Evolutionary conservation across 352 stramenopile genomes (phyloP).

Genomic region (Thraustochytrium sp.): DNA sequence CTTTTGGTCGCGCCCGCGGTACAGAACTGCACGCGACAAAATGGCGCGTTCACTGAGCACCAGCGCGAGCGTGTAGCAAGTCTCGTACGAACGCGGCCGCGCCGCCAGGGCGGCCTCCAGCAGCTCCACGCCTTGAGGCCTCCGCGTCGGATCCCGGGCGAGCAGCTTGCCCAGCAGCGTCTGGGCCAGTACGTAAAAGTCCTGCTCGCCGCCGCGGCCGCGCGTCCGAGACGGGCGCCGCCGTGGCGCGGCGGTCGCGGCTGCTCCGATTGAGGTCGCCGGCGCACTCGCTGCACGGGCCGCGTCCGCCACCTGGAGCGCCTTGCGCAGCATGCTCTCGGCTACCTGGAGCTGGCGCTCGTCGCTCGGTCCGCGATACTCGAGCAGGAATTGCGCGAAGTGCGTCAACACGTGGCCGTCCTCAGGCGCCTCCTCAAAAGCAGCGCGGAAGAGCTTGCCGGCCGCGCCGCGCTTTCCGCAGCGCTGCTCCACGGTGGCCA

Average conservation of each 20-base stretch:
- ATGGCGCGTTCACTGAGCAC: neutral
- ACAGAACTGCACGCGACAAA: neutral
- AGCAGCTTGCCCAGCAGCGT: neutral
- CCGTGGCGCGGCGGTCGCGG: neutral
- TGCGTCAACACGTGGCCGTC: slow-evolving; percentile 5
- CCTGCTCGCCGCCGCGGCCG: neutral
- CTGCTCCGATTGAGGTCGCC: neutral
- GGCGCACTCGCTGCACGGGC: neutral
- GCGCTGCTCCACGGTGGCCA: neutral
- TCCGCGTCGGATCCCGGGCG: neutral
- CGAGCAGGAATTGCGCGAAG: slow-evolving; percentile 30
- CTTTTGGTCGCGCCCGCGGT: neutral
- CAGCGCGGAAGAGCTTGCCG: slow-evolving; percentile 27
- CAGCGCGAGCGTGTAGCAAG: neutral
- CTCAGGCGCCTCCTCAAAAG: slow-evolving; percentile 12
- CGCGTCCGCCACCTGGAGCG: neutral
- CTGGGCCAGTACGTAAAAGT: neutral
- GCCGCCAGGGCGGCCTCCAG: neutral
- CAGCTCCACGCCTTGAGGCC: neutral
- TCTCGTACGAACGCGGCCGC: neutral
- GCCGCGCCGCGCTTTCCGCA: neutral
- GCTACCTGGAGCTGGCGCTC: neutral
- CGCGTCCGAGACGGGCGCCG: neutral
- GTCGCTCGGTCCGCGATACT: slow-evolving; percentile 14
- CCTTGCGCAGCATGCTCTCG: slow-evolving; percentile 33